phyloP scores from a whole-genome alignment of 2,329 filamentous ascomycete genomes.

The Grosmannia serpens region DNA sequence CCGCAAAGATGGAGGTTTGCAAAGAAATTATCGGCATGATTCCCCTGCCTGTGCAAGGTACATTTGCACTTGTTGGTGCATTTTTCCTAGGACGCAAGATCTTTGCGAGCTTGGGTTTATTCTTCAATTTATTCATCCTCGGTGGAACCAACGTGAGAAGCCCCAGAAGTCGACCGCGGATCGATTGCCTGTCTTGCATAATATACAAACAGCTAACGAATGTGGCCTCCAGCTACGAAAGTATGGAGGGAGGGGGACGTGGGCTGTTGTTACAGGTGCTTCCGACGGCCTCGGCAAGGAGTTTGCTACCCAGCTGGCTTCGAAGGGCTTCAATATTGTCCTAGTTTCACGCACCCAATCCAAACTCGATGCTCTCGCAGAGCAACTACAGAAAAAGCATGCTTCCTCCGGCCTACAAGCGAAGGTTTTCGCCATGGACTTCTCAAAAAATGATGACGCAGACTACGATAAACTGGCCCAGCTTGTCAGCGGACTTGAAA shows the following conservation, averaged over 20 bases:
- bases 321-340: conserved; percentile 87
- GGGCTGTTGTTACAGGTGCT: conserved; percentile 89
- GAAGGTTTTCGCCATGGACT: conserved; percentile 85
- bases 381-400: conserved; percentile 64
- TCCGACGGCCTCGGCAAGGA: conserved; percentile 97
- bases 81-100: conserved; percentile 45
- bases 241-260: conserved; percentile 84
- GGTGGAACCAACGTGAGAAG: conserved; percentile 46
- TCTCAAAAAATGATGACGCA: conserved; percentile 61
- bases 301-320: conserved; percentile 79
- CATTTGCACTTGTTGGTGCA: conserved; percentile 43
- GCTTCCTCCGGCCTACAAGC: conserved; percentile 50
- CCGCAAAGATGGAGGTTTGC: conserved; percentile 19
- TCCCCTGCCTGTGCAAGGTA: conserved; percentile 31
- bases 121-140: conserved; percentile 59
- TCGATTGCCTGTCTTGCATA: neutral
- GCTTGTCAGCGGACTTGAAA: conserved; percentile 60
- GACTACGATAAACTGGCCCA: conserved; percentile 68
- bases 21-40: conserved; percentile 24
- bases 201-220: neutral
- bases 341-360: conserved; percentile 92
- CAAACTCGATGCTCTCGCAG: conserved; percentile 69
- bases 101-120: conserved; percentile 46
- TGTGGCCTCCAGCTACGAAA: conserved; percentile 55
- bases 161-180: neutral